Base-by-base conservation (phyloP, 805 yeast genomes). In the Yamadazyma olivae region DNA sequence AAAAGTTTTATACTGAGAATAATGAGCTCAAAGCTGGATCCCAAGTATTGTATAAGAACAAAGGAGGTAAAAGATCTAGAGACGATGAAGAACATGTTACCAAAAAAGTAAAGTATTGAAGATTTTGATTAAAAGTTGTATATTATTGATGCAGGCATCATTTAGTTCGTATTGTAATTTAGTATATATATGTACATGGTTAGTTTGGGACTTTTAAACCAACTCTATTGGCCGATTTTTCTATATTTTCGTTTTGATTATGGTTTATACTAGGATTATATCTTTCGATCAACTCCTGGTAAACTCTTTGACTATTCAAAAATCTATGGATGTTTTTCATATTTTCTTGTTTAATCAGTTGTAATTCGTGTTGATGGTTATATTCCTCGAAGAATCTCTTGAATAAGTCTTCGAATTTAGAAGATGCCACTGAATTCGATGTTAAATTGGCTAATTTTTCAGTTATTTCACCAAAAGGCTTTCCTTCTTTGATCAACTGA, bases 191-290 rank as follows among this genome's bases (percentile, higher is more conserved):
- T n/a, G n/a, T n/a, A n/a, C n/a, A n/a, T n/a, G n/a, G n/a, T 30
- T 16, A 26, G 17, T 35, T 18, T 19, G 74, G 74, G 13, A 67
- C 60, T n/a, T 48, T 31, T 32, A 91, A 71, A 0, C 99, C 99
- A n/a, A 91, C 99, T 44, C 81, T 74, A 38, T 81, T 73, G 5
- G 98, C 99, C 1, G 95, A 83, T 54, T 74, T 76, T 49, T 79
- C 70, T 18, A 91, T 81, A 38, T 82, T 79, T 42, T 91, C 96
- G 34, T 74, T 75, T 51, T 85, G 95, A 17, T 79, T 74, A 78
- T 83, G 76, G 17, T 77, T 77, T 42, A 83, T 67, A 2, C 95
- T 93, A 3, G 95, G 91, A 51, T 90, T 87, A 59, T 91, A 93
- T 47, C 95, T 73, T 47, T 84, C 93, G 29, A 90, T 67, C 32